These are phyloP conservation scores for Russula lepida DNA, from an alignment of 768 basidiomycete genomes.

Conservation along the genomic window DNA sequence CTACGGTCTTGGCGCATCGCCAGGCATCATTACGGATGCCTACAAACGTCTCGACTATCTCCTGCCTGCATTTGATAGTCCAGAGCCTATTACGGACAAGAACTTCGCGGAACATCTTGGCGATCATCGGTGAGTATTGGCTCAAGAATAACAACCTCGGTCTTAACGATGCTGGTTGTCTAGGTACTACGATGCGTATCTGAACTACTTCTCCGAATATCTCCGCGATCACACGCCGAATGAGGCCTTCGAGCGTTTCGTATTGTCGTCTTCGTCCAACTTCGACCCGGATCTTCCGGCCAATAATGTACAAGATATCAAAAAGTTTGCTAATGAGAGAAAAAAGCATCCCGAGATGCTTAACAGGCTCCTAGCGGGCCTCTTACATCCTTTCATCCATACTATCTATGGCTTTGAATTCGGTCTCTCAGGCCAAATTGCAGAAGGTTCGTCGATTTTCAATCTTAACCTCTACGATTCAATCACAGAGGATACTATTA, in stretches of 20 bases:
- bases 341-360: conserved; percentile 45
- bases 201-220: conserved; percentile 42
- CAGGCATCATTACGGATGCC: conserved; percentile 34
- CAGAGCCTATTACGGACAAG: conserved; percentile 35
- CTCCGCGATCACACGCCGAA: conserved; percentile 37
- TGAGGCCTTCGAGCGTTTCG: conserved; percentile 46
- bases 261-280: conserved; percentile 50
- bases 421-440: conserved; percentile 45
- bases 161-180: background rate
- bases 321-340: conserved; percentile 14
- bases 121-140: conserved; percentile 39
- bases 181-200: conserved; percentile 54
- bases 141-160: background rate
- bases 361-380: conserved; percentile 44
- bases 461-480: background rate
- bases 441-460: conserved; percentile 42
- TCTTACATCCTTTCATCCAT: conserved; percentile 61
- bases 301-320: conserved; percentile 15
- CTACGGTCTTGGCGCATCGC: conserved; percentile 50
- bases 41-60: conserved; percentile 37
- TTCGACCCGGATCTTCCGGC: conserved; percentile 25
- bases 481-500: conserved; percentile 21
- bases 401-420: conserved; percentile 58
- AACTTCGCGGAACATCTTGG: conserved; percentile 52
- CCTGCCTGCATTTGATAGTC: conserved; percentile 35